Evolutionary conservation across 139 green algal species (phyloP).

Genomic region (Tetraselmis striata): DNA sequence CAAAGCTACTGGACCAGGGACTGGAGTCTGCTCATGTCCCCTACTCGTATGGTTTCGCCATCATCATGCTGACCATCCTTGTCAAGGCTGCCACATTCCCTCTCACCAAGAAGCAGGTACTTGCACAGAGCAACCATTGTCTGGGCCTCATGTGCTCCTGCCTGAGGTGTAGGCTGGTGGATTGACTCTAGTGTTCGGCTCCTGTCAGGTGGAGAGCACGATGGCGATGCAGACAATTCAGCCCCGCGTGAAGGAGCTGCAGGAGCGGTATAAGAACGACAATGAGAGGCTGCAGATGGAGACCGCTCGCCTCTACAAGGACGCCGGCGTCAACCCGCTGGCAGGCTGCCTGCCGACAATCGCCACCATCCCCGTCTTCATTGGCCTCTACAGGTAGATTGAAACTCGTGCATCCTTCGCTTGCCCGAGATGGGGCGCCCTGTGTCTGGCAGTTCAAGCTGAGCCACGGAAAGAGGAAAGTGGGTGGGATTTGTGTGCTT

Average conservation of each 20-base stretch:
- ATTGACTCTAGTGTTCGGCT: conserved; percentile 3
- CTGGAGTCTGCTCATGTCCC: conserved; percentile 66
- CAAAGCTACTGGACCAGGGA: conserved; percentile 64
- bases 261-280: conserved; percentile 81
- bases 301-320: conserved; percentile 89
- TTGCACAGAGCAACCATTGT: background rate
- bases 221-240: conserved; percentile 84
- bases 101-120: conserved; percentile 86
- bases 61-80: conserved; percentile 85
- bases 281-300: conserved; percentile 81
- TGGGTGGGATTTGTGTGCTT: too few species aligned
- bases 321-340: conserved; percentile 84
- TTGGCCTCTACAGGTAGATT: conserved; percentile 84
- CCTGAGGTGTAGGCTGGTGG: background rate
- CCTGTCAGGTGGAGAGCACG: conserved; percentile 79
- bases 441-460: too few species aligned
- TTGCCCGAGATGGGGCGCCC: too few species aligned
- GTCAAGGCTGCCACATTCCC: conserved; percentile 93
- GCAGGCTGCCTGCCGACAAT: conserved; percentile 89
- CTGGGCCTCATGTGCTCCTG: too few species aligned
- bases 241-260: conserved; percentile 90
- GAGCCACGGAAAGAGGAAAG: too few species aligned
- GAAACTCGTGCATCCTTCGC: too few species aligned
- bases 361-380: conserved; percentile 89
- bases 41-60: conserved; percentile 94